Conservation (phyloP, 192 early-diverging fungal genomes). For the Backusella parvicylindrica region DNA sequence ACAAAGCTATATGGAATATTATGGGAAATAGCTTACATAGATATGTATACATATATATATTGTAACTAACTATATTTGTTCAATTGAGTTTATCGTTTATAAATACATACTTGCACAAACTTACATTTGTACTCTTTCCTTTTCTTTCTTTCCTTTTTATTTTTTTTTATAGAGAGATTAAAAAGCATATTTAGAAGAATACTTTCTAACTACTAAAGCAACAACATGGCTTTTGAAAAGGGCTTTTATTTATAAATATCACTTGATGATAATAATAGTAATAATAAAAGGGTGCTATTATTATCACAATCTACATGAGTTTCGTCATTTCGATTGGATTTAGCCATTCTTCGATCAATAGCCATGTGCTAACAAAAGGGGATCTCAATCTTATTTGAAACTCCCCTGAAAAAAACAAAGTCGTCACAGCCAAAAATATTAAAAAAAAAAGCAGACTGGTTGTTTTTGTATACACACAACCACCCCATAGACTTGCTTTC, state of each 20-base stretch:
- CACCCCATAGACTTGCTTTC: not conserved
- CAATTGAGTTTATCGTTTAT: not conserved
- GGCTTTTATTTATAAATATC: not conserved
- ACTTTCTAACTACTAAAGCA: not conserved
- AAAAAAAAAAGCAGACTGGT: not conserved
- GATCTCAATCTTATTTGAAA: not conserved
- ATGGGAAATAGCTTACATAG: not conserved
- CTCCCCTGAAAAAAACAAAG: not conserved
- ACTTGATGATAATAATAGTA: not conserved
- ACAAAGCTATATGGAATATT: not conserved
- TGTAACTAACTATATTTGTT: not conserved
- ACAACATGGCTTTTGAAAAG: not conserved
- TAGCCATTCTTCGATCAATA: not conserved
- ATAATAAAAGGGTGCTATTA: not conserved
- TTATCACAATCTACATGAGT: not conserved
- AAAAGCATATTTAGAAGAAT: not conserved
- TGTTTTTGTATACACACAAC: not conserved
- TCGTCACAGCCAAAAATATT: not conserved
- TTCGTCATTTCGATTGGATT: not conserved
- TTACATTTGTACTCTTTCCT: not conserved
- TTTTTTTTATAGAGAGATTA: not conserved
- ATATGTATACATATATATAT: not conserved
- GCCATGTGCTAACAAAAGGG: not conserved
- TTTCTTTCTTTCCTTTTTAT: not conserved
- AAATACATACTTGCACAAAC: not conserved